Evolutionary conservation across 75 land plant species (phyloP).

Genomic region (Picea glauca): DNA sequence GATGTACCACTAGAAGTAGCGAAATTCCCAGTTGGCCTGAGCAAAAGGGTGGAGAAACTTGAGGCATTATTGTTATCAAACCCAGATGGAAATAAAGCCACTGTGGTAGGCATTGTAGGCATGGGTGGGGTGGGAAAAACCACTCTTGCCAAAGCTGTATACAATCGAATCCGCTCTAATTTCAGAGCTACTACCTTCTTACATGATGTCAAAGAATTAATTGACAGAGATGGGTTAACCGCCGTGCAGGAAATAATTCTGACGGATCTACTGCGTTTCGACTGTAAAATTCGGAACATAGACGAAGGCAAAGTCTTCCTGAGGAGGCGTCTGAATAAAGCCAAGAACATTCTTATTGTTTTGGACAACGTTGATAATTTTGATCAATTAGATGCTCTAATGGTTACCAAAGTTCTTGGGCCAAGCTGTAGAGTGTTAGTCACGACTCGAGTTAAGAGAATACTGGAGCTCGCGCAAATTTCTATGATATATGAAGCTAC

Average conservation of each 20-base stretch:
- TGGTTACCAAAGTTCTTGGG: neutral
- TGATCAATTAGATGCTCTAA: neutral
- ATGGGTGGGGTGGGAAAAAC: neutral
- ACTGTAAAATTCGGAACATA: neutral
- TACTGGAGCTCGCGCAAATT: neutral
- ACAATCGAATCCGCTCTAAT: neutral
- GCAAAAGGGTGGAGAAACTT: neutral
- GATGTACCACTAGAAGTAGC: neutral
- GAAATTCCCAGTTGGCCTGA: neutral
- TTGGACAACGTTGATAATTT: neutral
- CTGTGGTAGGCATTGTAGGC: neutral
- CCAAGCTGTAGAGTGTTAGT: neutral
- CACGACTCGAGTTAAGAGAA: neutral
- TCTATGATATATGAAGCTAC: neutral
- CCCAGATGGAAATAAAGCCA: neutral
- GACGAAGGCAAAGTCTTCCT: neutral
- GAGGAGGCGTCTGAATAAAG: neutral
- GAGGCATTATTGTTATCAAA: neutral
- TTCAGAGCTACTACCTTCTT: neutral
- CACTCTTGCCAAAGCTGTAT: neutral
- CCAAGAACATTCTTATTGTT: neutral
- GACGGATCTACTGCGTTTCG: neutral
- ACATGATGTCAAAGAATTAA: neutral
- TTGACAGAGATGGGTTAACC: neutral
- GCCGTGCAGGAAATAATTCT: neutral